Evolutionary conservation across 805 yeast genomes (phyloP).

Genomic region (Komagataella mondaviorum): DNA sequence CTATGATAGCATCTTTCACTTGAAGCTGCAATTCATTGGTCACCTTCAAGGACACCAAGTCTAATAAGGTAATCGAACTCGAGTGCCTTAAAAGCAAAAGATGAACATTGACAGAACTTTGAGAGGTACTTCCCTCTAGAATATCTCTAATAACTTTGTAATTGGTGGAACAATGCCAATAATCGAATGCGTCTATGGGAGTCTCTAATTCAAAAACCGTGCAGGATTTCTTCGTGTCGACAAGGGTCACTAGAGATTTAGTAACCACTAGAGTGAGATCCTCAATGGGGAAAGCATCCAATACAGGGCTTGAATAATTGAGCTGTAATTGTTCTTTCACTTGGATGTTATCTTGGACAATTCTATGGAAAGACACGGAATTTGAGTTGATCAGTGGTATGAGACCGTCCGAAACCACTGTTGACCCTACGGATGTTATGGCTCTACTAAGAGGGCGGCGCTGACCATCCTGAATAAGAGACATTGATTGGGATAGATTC

Average conservation of each 20-base stretch:
- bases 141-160: background rate
- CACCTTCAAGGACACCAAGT: background rate
- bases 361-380: background rate
- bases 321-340: background rate
- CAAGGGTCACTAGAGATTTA: background rate
- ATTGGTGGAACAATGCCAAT: background rate
- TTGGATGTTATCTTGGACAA: background rate
- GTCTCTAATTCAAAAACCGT: background rate
- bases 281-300: background rate
- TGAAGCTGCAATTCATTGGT: background rate
- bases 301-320: background rate
- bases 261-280: background rate
- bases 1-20: background rate
- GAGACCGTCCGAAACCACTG: background rate
- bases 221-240: background rate
- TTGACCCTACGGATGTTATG: background rate
- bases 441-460: background rate
- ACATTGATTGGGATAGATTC: background rate
- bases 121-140: background rate
- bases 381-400: background rate
- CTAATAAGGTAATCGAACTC: background rate
- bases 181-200: background rate
- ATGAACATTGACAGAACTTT: background rate
- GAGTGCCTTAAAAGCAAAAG: background rate
- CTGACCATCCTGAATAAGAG: background rate